Percentiles rank a stretch among this genome's conserved stretches.
phyloP scores from a whole-genome alignment of 148 eudicot species.

The Rhododendron kiyosumense region DNA sequence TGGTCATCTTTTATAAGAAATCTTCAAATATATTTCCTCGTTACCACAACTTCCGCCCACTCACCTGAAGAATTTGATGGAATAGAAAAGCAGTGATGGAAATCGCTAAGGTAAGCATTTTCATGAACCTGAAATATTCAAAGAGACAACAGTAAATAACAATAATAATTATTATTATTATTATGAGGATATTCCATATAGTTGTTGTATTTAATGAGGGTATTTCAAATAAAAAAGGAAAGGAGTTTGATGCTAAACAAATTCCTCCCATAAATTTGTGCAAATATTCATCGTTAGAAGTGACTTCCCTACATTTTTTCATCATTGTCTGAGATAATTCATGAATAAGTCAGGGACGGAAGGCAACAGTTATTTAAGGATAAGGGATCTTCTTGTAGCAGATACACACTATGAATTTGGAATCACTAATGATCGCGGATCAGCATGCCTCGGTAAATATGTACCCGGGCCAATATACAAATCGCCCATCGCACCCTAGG shows the following conservation, averaged over 20 bases:
- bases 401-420: neutral
- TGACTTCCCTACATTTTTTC: neutral
- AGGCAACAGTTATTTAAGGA: neutral
- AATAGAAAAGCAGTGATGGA: slow-evolving; percentile 90
- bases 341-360: neutral
- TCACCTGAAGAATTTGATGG: slow-evolving; percentile 81
- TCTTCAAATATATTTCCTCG: slow-evolving; percentile 1
- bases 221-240: neutral
- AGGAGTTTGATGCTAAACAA: neutral
- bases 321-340: neutral
- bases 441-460: too few species aligned
- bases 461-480: too few species aligned
- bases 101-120: slow-evolving; percentile 94
- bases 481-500: too few species aligned
- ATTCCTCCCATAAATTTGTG: neutral
- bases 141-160: neutral
- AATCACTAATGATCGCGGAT: too few species aligned
- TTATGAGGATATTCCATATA: neutral
- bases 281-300: neutral
- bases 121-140: slow-evolving; percentile 84
- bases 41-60: slow-evolving; percentile 9
- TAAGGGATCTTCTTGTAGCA: neutral
- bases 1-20: neutral
- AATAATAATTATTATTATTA: neutral
- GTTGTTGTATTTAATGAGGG: neutral